These are phyloP conservation scores for sweet orange (Citrus sinensis) DNA, from an alignment of 345 rosid genomes.

Conservation along the genomic window DVS_A1.0 CM039168.1:2247501-2248000, in stretches of 20 bases:
- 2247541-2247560: neutral
- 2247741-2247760: neutral
- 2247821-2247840: constrained; percentile 4
- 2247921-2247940: constrained; percentile 38
- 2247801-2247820: neutral
- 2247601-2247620: too few species aligned
- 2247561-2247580: neutral
- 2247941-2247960: constrained; percentile 35
- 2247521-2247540: neutral
- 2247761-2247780: neutral
- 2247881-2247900: constrained; percentile 54
- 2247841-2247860: constrained; percentile 31
- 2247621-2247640: too few species aligned
- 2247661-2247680: too few species aligned
- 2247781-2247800: neutral
- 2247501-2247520: neutral
- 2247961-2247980: constrained; percentile 40
- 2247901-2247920: constrained; percentile 32
- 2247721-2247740: neutral
- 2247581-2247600: too few species aligned
- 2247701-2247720: too few species aligned
- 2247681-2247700: too few species aligned
- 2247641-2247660: too few species aligned
- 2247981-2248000: constrained; percentile 13
- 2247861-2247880: constrained; percentile 26